Evolutionary conservation across 371 early-diverging fungal species (phyloP), one percentile per base, ranked within the genome.

Genomic region (Rhizopus delemar): DNA sequence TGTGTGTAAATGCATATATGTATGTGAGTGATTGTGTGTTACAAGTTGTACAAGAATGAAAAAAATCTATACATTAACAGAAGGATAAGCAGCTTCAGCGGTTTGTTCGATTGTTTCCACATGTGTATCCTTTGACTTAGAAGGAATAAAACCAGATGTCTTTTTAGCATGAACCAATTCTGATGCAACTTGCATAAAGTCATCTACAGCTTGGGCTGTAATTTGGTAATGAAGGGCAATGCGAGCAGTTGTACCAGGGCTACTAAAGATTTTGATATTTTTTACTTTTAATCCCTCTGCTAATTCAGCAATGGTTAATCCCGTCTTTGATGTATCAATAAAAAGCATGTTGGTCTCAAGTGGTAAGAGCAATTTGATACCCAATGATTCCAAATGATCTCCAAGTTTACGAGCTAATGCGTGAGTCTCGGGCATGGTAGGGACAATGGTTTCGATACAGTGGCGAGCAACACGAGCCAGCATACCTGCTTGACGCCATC

Each of bases 311-410:
- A 83, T 80, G 3, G 68, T 68, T 8, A 86, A 51, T 34, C 81
- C 81, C 3, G 78, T 65, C 2, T 73, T 65, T 2, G 78, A 56
- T 5, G 76, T 73, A 46, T 88, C 89, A 11, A 91, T 69, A 66
- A 90, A 89, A 28, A 96, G 72, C 91, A 96, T 94, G 70, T 95
- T 96, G 16, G 96, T 96, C 4, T 94, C 86, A 3, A 84, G 82
- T 1, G 88, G 88, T 8, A 84, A 65, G 11, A 69, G 73, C 9
- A 92, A 57, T 5, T 48, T 51, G 57, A 91, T 81, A 4, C 93
- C 94, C 15, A 86, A 55, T 8, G 61, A 46, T 22, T 65, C 45
- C 28, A 96, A 79, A 5, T 72, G 76, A 4, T 76, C 61, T 11
- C 87, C 88, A 34, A 96, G 75, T 33, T 70, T 62, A 13, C 62